A percentile compares a stretch with the other conserved stretches of the same genome.
Conservation (phyloP, 1,139 yeast species). For the Suhomyces terraborum region DNA sequence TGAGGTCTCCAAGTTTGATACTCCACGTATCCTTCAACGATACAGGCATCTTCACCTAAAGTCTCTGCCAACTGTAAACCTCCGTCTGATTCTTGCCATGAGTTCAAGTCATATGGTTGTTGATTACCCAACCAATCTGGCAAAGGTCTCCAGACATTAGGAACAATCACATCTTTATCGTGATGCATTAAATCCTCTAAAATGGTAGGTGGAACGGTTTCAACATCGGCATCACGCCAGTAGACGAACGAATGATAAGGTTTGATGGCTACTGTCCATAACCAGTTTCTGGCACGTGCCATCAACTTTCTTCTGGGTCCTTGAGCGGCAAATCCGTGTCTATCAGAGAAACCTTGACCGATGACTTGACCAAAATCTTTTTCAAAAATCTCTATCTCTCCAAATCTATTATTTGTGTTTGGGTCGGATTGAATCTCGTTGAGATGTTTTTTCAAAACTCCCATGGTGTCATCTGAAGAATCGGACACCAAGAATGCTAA, state of each 20-base stretch:
- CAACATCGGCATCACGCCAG: conserved; percentile 60
- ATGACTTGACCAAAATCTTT: conserved; percentile 56
- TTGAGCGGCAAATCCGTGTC: conserved; percentile 57
- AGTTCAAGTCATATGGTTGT: conserved; percentile 87
- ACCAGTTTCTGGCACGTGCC: conserved; percentile 59
- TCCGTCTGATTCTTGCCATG: conserved; percentile 89
- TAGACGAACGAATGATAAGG: conserved; percentile 57
- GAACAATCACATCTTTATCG: conserved; percentile 60
- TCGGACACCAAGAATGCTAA: conserved; percentile 60
- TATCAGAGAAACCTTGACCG: conserved; percentile 54
- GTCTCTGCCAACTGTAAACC: conserved; percentile 76
- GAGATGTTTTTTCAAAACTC: conserved; percentile 44
- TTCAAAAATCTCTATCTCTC: conserved; percentile 57
- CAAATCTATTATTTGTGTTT: conserved; percentile 47
- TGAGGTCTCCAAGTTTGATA: conserved; percentile 94
- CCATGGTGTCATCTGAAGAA: conserved; percentile 60
- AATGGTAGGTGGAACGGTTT: conserved; percentile 53
- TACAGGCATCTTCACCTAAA: conserved; percentile 83
- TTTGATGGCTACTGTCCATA: conserved; percentile 52
- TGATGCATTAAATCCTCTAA: conserved; percentile 58
- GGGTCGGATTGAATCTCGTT: conserved; percentile 46
- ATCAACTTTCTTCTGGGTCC: conserved; percentile 55
- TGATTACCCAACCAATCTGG: conserved; percentile 89
- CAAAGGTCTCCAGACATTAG: conserved; percentile 89
- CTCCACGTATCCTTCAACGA: conserved; percentile 90